phyloP scores from a whole-genome alignment of 306 rosid genomes.

The Macrotyloma uniflorum region DNA sequence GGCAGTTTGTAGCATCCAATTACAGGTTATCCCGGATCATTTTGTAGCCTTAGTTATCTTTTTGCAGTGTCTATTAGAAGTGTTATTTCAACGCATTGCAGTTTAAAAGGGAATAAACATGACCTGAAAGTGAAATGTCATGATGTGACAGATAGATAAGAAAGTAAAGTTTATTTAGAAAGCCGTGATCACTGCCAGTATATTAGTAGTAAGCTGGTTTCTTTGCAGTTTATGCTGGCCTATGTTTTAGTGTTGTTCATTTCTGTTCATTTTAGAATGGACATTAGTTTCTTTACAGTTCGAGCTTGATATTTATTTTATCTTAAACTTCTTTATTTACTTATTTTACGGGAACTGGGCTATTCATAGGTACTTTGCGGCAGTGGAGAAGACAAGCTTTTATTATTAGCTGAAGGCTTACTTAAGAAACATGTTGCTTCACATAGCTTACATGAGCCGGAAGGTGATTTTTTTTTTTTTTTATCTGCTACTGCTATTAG shows the following conservation, averaged over 20 bases:
- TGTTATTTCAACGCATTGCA: background rate
- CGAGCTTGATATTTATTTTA: constrained; percentile 6
- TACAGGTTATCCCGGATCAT: constrained; percentile 71
- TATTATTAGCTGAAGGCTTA: constrained; percentile 91
- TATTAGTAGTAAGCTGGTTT: background rate
- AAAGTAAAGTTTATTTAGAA: constrained; percentile 9
- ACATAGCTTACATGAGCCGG: constrained; percentile 94
- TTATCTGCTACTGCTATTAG: background rate
- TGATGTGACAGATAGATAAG: constrained; percentile 11
- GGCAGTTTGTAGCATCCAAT: constrained; percentile 98
- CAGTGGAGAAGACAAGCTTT: constrained; percentile 86
- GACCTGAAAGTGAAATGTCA: constrained; percentile 17
- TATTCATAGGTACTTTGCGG: constrained; percentile 73
- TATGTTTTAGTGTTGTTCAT: background rate
- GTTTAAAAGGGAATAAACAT: constrained; percentile 3
- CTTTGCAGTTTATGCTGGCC: constrained; percentile 4
- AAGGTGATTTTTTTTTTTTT: constrained; percentile 58
- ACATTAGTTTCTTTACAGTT: background rate
- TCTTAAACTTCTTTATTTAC: constrained; percentile 17
- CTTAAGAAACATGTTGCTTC: constrained; percentile 90
- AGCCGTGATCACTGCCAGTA: constrained; percentile 1
- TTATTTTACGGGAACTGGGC: constrained; percentile 40
- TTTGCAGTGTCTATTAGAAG: background rate
- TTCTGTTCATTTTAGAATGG: constrained; percentile 6
- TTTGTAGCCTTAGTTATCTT: background rate